Conservation (phyloP, 225 moss, liverwort and hornwort genomes). For the Pseudoscleropodium purum region DNA sequence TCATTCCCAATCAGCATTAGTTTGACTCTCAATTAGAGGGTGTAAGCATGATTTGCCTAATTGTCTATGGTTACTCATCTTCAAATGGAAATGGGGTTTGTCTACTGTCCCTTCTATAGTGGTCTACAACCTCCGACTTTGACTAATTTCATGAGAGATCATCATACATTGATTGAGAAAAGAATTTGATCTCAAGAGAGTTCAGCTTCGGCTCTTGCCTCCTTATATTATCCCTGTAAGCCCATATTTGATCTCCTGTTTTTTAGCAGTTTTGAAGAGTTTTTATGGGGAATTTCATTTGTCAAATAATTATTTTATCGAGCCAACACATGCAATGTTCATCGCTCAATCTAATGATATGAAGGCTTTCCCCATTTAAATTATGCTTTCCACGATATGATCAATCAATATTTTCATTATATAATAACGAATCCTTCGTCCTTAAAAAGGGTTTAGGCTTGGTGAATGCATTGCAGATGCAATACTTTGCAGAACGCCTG, state of each 20-base stretch:
- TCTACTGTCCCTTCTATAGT: background rate
- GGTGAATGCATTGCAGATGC: conserved; percentile 27
- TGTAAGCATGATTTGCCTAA: background rate
- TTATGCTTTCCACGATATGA: background rate
- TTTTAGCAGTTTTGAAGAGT: background rate
- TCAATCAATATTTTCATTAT: background rate
- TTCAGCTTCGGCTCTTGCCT: background rate
- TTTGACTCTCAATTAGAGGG: background rate
- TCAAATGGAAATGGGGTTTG: background rate
- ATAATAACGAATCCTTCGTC: too few species aligned
- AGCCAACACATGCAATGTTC: background rate
- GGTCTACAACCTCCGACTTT: background rate
- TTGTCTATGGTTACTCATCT: background rate
- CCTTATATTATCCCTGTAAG: background rate
- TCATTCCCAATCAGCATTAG: background rate
- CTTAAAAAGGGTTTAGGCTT: background rate
- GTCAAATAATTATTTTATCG: too few species aligned
- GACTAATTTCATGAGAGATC: background rate
- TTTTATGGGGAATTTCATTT: too few species aligned
- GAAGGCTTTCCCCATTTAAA: background rate
- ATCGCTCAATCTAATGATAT: background rate
- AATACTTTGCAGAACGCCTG: conserved; percentile 35
- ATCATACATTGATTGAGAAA: background rate
- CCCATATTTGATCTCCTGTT: background rate
- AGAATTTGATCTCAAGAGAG: background rate